Base-by-base conservation (phyloP, 2,329 filamentous ascomycete species). In the Claviceps lovelessii region DNA sequence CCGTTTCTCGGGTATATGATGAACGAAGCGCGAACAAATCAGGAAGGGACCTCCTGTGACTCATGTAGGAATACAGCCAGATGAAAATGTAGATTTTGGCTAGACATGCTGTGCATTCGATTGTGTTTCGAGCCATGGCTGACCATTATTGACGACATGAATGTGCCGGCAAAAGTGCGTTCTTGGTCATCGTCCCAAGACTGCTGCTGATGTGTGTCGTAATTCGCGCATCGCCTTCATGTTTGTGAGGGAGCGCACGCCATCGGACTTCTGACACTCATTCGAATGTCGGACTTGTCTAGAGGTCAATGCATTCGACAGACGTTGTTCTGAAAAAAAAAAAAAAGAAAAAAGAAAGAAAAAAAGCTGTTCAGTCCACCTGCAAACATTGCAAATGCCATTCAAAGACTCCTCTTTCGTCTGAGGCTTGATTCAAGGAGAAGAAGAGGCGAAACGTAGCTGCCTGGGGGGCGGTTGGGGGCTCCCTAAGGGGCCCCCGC, bases 381-480 rank as follows among this genome's bases (percentile, higher is more conserved):
- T 7, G 19, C 8, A n/a, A 44, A 10, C 42, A 44, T 23, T 19
- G n/a, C 42, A 7, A 23, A 23, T 47, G 23, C 15, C 35, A 42
- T 29, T 41, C 53, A 51, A 47, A 54, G 44, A 37, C 35, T 37
- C 35, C 10, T 23, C 35, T n/a, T 41, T 42, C 33, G 28, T 49
- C 23, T 37, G 37, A 15, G 46, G 31, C 49, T 41, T 54, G 55
- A 42, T 51, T 49, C 55, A 56, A 56, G 55, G 41, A 48, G 55
- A 48, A n/a, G n/a, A 8, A n/a, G 39, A 49, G 42, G 44, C 57
- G 55, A 58, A 58, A 58, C 55, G 45, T 33, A 17, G 49, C 10
- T 58, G 53, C 53, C 47, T 52, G 52, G 53, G 47, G 19, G 2
- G 37, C 2, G 15, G 5, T 23, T 23, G 23, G 23, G 23, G 23